A percentile compares a stretch with the other conserved stretches of the same genome.
Conservation (phyloP, 306 rosid species). For the Dalbergia oliveri region DNA sequence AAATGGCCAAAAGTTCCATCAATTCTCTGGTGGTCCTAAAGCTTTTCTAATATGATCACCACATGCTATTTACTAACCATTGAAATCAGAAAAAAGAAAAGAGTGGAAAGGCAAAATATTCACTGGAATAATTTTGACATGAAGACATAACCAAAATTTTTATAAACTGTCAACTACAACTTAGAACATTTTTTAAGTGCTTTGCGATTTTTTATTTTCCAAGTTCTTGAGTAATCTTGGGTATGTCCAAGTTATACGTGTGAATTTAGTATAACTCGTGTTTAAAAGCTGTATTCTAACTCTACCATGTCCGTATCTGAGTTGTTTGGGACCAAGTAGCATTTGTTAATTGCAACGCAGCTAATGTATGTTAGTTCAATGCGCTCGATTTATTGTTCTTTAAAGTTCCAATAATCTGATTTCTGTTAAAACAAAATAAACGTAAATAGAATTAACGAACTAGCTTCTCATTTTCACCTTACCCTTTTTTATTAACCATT, state of each 20-base stretch:
- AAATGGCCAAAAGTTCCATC: constrained; percentile 58
- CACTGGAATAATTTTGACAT: constrained; percentile 17
- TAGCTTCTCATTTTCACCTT: not conserved
- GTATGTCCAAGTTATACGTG: not conserved
- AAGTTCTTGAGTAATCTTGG: not conserved
- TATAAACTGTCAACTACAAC: not conserved
- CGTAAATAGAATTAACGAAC: no score
- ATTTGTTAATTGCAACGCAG: constrained; percentile 17
- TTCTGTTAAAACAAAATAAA: not conserved
- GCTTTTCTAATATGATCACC: constrained; percentile 48
- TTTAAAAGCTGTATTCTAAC: not conserved
- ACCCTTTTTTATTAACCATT: not conserved
- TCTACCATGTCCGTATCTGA: not conserved
- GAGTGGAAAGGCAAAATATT: constrained; percentile 13
- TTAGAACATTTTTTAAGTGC: not conserved
- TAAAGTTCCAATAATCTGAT: constrained; percentile 28
- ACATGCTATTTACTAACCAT: constrained; percentile 53
- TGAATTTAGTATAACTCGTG: not conserved
- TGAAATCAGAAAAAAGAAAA: constrained; percentile 3
- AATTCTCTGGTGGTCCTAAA: constrained; percentile 59
- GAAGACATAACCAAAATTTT: constrained; percentile 1
- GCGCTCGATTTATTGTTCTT: constrained; percentile 9
- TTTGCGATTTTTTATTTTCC: not conserved
- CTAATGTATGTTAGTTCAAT: not conserved
- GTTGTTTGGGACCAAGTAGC: no score